Percentiles rank a stretch among this genome's conserved stretches.
These are phyloP conservation scores for Cryptosporidium canis DNA, from an alignment of 169 alveolate genomes.

Conservation along the genomic window DNA sequence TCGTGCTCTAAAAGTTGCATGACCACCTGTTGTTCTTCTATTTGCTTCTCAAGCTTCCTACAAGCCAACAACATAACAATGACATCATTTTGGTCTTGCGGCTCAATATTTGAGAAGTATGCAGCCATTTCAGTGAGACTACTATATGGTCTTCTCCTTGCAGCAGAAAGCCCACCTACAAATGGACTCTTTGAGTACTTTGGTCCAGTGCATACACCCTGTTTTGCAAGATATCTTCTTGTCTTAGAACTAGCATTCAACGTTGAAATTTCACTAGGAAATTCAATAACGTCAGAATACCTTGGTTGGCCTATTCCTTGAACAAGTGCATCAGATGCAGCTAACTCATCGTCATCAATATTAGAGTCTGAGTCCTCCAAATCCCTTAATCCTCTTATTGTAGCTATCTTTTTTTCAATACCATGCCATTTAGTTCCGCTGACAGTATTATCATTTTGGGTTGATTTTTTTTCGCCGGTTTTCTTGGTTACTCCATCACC, in stretches of 20 bases:
- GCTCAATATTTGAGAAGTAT: slow-evolving; percentile 76
- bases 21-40: slow-evolving; percentile 85
- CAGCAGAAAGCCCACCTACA: slow-evolving; percentile 65
- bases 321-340: neutral
- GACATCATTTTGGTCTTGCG: slow-evolving; percentile 81
- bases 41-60: slow-evolving; percentile 82
- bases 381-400: slow-evolving; percentile 32
- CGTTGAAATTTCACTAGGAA: slow-evolving; percentile 9
- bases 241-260: neutral
- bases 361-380: neutral
- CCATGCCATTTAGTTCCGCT: slow-evolving; percentile 54
- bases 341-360: slow-evolving; percentile 16
- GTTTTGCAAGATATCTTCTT: slow-evolving; percentile 31
- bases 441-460: slow-evolving; percentile 14
- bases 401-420: slow-evolving; percentile 26
- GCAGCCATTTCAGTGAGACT: slow-evolving; percentile 78
- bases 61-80: slow-evolving; percentile 82
- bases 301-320: slow-evolving; percentile 4
- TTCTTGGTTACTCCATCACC: neutral
- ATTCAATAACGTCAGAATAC: slow-evolving; percentile 14
- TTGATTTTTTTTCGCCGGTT: neutral
- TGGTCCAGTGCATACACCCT: slow-evolving; percentile 16
- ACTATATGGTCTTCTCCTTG: slow-evolving; percentile 77
- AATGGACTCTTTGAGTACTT: slow-evolving; percentile 37
- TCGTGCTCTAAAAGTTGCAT: slow-evolving; percentile 85